Percentiles rank a stretch among this genome's conserved stretches.
These are phyloP conservation scores for Xylariaceae sp. DNA, from an alignment of 2,329 filamentous ascomycete genomes.

Conservation along the genomic window DNA sequence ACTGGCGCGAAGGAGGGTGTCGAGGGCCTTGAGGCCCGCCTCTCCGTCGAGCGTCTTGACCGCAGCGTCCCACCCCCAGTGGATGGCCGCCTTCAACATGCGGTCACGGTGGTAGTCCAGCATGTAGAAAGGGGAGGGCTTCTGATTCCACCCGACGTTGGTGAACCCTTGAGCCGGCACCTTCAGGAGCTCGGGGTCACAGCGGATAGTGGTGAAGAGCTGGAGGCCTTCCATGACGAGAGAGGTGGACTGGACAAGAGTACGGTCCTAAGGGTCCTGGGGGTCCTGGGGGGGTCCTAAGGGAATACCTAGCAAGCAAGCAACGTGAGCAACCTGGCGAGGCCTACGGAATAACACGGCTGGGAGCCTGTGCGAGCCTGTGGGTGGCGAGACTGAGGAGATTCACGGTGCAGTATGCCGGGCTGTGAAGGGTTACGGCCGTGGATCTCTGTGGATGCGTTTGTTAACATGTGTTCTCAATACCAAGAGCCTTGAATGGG, in stretches of 20 bases:
- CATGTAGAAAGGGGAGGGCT: conserved; percentile 68
- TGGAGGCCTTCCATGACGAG: conserved; percentile 42
- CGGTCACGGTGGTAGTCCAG: conserved; percentile 73
- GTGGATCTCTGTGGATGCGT: too few relatives aligned
- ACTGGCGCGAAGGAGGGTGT: conserved; percentile 34
- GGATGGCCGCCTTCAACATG: conserved; percentile 57
- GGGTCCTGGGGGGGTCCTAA: not conserved
- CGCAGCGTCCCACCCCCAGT: conserved; percentile 52
- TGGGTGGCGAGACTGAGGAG: too few relatives aligned
- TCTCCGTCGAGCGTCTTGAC: conserved; percentile 41
- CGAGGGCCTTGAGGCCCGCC: conserved; percentile 41
- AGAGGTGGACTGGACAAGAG: not conserved
- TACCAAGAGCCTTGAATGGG: too few relatives aligned
- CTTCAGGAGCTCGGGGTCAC: conserved; percentile 54
- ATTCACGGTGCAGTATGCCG: too few relatives aligned
- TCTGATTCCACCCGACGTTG: conserved; percentile 49
- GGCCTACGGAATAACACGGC: too few relatives aligned
- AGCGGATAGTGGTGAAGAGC: conserved; percentile 67
- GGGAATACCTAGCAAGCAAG: not conserved
- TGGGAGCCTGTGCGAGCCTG: too few relatives aligned
- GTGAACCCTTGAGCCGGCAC: conserved; percentile 36
- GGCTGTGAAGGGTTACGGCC: too few relatives aligned
- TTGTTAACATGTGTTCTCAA: too few relatives aligned
- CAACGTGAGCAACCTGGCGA: too few relatives aligned
- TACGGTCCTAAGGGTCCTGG: too few relatives aligned